Evolutionary conservation across 345 rosid genomes (phyloP).

Genomic region (Hypericum perforatum): DNA sequence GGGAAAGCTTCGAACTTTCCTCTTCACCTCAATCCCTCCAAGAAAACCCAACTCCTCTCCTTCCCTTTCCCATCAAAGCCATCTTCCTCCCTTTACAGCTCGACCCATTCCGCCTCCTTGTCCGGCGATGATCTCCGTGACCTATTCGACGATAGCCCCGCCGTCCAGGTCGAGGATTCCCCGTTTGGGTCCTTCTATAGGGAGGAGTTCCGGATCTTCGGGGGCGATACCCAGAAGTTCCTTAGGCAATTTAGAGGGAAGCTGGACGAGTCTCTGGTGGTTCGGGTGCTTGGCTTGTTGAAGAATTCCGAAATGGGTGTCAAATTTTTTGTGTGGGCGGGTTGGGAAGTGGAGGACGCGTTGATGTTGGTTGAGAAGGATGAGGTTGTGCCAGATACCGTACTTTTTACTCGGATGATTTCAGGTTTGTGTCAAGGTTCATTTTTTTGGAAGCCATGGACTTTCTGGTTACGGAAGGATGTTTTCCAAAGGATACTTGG

Average conservation of each 20-base stretch:
- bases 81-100: no score
- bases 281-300: no score
- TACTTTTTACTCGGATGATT: slow-evolving; percentile 72
- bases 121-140: not conserved
- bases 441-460: slow-evolving; percentile 92
- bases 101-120: not conserved
- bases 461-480: slow-evolving; percentile 72
- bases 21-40: no score
- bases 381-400: slow-evolving; percentile 59
- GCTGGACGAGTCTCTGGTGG: no score
- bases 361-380: slow-evolving; percentile 54
- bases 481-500: slow-evolving; percentile 65
- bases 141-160: no score
- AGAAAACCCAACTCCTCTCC: no score
- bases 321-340: slow-evolving; percentile 78
- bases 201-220: no score
- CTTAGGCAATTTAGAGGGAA: slow-evolving; percentile 46
- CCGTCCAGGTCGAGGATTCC: no score
- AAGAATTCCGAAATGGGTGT: slow-evolving; percentile 47
- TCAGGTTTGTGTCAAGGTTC: slow-evolving; percentile 92
- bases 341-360: slow-evolving; percentile 89
- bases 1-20: no score
- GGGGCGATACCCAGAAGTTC: not conserved
- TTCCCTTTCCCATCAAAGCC: no score
- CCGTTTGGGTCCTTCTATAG: no score